Percentiles rank a stretch among this genome's conserved stretches.
These are phyloP conservation scores for Colletotrichum siamense DNA, from an alignment of 2,329 filamentous ascomycete species.

Conservation along the genomic window DNA sequence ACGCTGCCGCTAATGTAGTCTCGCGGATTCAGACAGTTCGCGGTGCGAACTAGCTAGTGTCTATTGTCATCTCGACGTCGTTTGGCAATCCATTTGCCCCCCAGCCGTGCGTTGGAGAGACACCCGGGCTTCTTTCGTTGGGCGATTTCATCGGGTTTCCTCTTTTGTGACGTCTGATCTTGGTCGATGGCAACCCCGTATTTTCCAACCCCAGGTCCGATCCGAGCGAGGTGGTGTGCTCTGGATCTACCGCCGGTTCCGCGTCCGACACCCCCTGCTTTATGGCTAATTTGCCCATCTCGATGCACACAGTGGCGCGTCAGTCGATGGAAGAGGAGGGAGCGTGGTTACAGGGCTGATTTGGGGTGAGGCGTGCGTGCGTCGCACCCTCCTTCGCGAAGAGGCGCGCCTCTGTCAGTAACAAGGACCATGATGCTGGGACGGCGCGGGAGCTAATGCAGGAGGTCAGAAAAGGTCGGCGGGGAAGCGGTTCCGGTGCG, in stretches of 20 bases:
- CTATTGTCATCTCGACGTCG: neutral
- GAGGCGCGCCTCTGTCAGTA: neutral
- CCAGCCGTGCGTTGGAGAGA: neutral
- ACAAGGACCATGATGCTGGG: conserved; percentile 2
- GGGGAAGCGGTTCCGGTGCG: neutral
- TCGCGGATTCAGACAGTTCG: neutral
- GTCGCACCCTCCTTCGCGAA: neutral
- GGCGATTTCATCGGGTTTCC: neutral
- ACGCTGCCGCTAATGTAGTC: neutral
- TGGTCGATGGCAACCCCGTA: neutral
- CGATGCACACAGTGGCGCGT: neutral
- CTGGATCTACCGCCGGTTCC: neutral
- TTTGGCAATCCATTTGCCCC: neutral
- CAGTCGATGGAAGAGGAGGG: neutral
- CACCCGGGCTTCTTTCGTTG: neutral
- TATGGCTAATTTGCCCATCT: neutral
- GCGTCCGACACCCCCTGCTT: neutral
- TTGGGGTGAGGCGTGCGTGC: neutral
- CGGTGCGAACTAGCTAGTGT: neutral
- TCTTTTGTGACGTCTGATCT: neutral
- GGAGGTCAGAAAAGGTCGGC: neutral
- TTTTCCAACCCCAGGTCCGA: neutral
- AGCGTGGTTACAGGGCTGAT: neutral
- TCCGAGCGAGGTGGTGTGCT: neutral
- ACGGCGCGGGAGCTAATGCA: conserved; percentile 17